phyloP scores from a whole-genome alignment of 176 grass and related monocot genomes.

The Dactylis glomerata region DNA sequence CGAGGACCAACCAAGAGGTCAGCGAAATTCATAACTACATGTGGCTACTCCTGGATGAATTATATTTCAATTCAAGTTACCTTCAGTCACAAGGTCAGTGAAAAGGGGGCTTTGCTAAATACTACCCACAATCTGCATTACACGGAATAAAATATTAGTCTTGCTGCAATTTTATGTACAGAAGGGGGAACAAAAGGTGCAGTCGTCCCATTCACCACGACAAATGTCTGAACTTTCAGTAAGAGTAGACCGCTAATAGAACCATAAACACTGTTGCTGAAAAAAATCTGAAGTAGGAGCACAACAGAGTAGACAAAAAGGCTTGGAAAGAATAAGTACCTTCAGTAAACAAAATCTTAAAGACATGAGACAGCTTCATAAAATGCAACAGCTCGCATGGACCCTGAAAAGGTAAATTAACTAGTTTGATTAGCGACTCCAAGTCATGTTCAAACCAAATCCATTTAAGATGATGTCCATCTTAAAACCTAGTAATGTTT shows the following conservation, averaged over 20 bases:
- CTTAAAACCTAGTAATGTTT: background rate
- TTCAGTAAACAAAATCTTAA: constrained; percentile 24
- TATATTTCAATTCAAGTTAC: background rate
- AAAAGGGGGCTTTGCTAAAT: background rate
- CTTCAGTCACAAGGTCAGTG: background rate
- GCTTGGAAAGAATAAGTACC: constrained; percentile 18
- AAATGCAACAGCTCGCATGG: constrained; percentile 55
- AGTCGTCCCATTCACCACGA: background rate
- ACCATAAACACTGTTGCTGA: background rate
- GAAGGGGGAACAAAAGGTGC: background rate
- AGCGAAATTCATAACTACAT: background rate
- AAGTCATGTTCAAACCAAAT: constrained; percentile 4
- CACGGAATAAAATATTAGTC: background rate
- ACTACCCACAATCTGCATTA: background rate
- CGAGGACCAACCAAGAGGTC: background rate
- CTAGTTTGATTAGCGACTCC: constrained; percentile 12
- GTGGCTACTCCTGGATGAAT: background rate
- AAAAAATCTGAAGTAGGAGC: background rate
- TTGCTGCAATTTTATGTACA: background rate
- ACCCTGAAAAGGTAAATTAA: constrained; percentile 48
- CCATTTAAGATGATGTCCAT: background rate
- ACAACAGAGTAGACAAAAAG: background rate
- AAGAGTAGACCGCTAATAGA: background rate
- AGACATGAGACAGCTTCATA: constrained; percentile 43
- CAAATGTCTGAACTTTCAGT: background rate